phyloP scores from a whole-genome alignment of 768 basidiomycete species.

The Filobasidium wieringae region DNA sequence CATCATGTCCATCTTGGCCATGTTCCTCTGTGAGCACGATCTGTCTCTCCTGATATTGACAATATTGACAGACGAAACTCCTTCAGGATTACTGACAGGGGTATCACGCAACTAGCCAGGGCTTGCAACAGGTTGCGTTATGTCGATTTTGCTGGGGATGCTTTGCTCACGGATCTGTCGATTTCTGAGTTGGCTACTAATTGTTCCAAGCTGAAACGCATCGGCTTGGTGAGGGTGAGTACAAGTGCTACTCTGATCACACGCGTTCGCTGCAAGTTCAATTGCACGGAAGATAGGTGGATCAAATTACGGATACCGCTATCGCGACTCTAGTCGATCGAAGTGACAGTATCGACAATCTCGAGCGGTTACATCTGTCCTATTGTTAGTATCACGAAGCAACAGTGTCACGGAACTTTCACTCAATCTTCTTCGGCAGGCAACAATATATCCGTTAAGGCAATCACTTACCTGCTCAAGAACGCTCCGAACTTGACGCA shows the following conservation, averaged over 20 bases:
- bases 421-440: neutral
- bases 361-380: slow-evolving; percentile 92
- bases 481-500: slow-evolving; percentile 85
- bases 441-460: slow-evolving; percentile 83
- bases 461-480: slow-evolving; percentile 77
- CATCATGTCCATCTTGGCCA: slow-evolving; percentile 95
- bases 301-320: slow-evolving; percentile 84
- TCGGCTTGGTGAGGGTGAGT: slow-evolving; percentile 75
- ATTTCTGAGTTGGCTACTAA: slow-evolving; percentile 73
- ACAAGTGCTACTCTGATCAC: neutral
- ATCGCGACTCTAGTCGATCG: slow-evolving; percentile 78
- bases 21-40: slow-evolving; percentile 43
- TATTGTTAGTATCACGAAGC: slow-evolving; percentile 49
- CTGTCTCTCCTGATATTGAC: slow-evolving; percentile 18
- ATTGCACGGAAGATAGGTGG: slow-evolving; percentile 41
- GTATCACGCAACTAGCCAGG: slow-evolving; percentile 68
- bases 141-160: slow-evolving; percentile 83
- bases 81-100: slow-evolving; percentile 70
- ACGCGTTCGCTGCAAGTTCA: neutral
- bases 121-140: slow-evolving; percentile 83
- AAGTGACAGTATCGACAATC: slow-evolving; percentile 43
- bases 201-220: slow-evolving; percentile 78
- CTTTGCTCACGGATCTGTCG: slow-evolving; percentile 78
- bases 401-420: neutral
- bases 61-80: neutral